Evolutionary conservation across 2,329 filamentous ascomycete species (phyloP).

Genomic region (Diplodia seriata): DNA sequence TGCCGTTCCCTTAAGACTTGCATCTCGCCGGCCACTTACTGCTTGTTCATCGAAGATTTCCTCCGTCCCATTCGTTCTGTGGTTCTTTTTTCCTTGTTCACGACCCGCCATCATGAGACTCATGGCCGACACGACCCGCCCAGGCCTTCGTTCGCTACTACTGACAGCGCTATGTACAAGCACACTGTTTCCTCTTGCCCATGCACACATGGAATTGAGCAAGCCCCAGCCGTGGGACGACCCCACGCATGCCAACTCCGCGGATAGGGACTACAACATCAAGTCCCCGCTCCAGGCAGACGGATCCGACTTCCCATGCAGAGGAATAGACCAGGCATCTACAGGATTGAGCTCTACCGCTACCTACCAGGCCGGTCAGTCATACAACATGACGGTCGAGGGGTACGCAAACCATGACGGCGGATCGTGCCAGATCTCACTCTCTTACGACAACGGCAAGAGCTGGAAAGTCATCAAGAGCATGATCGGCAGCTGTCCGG

Average conservation of each 20-base stretch:
- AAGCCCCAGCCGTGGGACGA: constrained; percentile 62
- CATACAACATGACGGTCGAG: constrained; percentile 68
- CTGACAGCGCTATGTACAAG: constrained; percentile 23
- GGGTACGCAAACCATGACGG: constrained; percentile 69
- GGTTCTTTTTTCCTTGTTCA: constrained; percentile 10
- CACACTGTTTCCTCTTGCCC: constrained; percentile 8
- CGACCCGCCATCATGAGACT: constrained; percentile 23
- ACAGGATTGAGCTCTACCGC: constrained; percentile 60
- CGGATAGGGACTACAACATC: constrained; percentile 72
- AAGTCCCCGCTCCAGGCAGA: constrained; percentile 67
- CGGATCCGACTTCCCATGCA: constrained; percentile 77
- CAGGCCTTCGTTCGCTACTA: constrained; percentile 25
- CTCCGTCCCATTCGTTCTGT: constrained; percentile 30
- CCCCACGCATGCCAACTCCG: constrained; percentile 54
- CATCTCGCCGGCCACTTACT: constrained; percentile 17
- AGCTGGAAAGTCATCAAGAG: constrained; percentile 74
- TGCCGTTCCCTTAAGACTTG: constrained; percentile 28
- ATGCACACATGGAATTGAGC: constrained; percentile 63
- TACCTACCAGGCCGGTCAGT: constrained; percentile 67
- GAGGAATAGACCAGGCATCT: constrained; percentile 60
- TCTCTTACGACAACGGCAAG: constrained; percentile 74
- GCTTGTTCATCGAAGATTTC: neutral
- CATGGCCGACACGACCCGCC: constrained; percentile 2
- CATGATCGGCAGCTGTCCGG: constrained; percentile 65
- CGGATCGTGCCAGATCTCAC: constrained; percentile 77